A percentile compares a stretch with the other conserved stretches of the same genome.
These are phyloP conservation scores for Lumnitzera littorea DNA, from an alignment of 345 rosid species.

Conservation along the genomic window DNA sequence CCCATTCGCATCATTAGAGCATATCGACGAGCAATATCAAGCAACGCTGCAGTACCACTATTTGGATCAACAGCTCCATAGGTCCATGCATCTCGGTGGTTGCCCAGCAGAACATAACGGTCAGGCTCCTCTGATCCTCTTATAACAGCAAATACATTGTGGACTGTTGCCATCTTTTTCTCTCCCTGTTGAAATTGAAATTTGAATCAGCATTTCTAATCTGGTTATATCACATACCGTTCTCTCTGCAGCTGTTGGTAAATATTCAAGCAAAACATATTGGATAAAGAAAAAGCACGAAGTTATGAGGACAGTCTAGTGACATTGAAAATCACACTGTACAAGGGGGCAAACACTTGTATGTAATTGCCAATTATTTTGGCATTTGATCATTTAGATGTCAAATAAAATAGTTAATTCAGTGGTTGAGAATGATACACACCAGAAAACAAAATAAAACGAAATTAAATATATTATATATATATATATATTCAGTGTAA, in stretches of 20 bases:
- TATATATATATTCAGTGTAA: too few species aligned
- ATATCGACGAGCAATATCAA: slow-evolving; percentile 77
- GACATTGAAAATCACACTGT: too few species aligned
- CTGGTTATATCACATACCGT: too few species aligned
- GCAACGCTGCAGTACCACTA: slow-evolving; percentile 94
- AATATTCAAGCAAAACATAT: too few species aligned
- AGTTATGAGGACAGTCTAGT: too few species aligned
- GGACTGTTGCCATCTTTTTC: slow-evolving; percentile 51
- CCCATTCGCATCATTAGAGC: slow-evolving; percentile 55
- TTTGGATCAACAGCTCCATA: slow-evolving; percentile 98
- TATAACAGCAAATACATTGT: slow-evolving; percentile 62
- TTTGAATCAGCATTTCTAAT: neutral
- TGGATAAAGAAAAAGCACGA: too few species aligned
- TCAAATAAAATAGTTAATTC: neutral
- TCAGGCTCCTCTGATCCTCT: slow-evolving; percentile 74
- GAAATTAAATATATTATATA: too few species aligned
- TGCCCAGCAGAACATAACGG: slow-evolving; percentile 77
- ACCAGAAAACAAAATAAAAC: too few species aligned
- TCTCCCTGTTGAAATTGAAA: slow-evolving; percentile 42
- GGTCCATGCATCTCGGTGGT: slow-evolving; percentile 97
- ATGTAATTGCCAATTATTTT: too few species aligned
- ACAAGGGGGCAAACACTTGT: too few species aligned
- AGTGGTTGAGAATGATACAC: too few species aligned
- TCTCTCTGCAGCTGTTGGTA: too few species aligned
- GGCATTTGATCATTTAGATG: neutral